Evolutionary conservation across 2,329 filamentous ascomycete species (phyloP).

Genomic region (Paraconiothyrium sp.): DNA sequence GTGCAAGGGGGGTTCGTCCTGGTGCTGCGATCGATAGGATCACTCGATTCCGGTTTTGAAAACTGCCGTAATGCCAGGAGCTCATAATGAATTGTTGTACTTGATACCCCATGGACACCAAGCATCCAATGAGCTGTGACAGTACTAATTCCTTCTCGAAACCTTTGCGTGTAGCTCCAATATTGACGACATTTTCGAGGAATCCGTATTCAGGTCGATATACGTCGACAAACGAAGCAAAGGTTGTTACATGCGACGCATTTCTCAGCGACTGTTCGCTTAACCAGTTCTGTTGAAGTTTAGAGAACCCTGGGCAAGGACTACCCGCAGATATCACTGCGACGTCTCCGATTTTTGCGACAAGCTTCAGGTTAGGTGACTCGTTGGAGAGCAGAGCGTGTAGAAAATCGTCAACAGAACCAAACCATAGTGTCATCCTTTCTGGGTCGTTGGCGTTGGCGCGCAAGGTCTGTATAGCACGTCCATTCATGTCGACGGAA

Average conservation of each 20-base stretch:
- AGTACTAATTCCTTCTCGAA: constrained; percentile 70
- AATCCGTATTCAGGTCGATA: constrained; percentile 79
- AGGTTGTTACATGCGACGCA: constrained; percentile 79
- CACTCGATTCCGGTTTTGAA: constrained; percentile 72
- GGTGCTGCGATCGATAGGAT: constrained; percentile 79
- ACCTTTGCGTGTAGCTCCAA: constrained; percentile 62
- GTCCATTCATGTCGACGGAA: constrained; percentile 71
- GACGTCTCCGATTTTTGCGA: constrained; percentile 70
- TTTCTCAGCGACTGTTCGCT: constrained; percentile 70
- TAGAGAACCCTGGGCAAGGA: constrained; percentile 80
- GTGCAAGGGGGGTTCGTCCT: constrained; percentile 64
- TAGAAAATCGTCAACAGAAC: constrained; percentile 77
- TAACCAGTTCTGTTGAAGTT: constrained; percentile 66
- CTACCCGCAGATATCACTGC: constrained; percentile 77
- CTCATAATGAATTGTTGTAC: constrained; percentile 73
- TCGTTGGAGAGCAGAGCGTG: constrained; percentile 62
- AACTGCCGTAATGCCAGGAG: constrained; percentile 73
- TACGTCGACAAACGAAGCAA: constrained; percentile 77
- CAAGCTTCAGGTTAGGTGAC: constrained; percentile 35
- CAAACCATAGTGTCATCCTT: constrained; percentile 67
- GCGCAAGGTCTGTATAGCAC: constrained; percentile 76
- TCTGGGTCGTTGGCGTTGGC: constrained; percentile 66
- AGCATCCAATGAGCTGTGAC: constrained; percentile 74
- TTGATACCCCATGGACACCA: constrained; percentile 83
- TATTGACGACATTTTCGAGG: constrained; percentile 78